phyloP scores from a whole-genome alignment of 768 basidiomycete genomes.

The Leccinum boreale region DNA sequence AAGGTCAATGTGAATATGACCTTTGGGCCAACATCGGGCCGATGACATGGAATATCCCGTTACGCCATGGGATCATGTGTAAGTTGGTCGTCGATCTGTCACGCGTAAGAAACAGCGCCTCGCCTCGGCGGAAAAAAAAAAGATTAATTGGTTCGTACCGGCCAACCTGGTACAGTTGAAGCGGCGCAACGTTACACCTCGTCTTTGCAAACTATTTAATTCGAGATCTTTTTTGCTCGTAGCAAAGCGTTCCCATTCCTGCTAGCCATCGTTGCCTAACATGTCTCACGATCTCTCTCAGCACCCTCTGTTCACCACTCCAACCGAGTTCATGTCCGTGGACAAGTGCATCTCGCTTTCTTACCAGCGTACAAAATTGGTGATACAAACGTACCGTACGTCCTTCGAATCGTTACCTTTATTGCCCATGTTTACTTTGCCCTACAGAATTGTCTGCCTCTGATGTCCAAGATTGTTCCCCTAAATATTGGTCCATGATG shows the following conservation, averaged over 20 bases:
- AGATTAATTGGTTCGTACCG: no score
- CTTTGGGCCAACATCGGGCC: no score
- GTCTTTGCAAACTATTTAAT: no score
- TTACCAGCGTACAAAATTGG: conserved; percentile 47
- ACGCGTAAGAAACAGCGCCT: no score
- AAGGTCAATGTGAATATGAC: no score
- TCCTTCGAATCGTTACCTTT: neutral
- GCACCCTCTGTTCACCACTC: conserved; percentile 3
- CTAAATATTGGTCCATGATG: conserved; percentile 52
- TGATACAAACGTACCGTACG: conserved; percentile 30
- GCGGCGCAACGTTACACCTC: no score
- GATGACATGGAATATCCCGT: no score
- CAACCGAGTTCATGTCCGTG: conserved; percentile 40
- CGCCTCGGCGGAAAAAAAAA: no score
- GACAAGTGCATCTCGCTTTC: conserved; percentile 49
- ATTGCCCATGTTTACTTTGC: neutral
- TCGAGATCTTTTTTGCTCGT: no score
- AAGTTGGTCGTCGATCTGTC: no score
- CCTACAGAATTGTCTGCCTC: conserved; percentile 33
- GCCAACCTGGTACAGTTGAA: no score
- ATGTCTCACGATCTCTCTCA: neutral
- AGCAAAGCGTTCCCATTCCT: neutral
- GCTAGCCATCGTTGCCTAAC: neutral
- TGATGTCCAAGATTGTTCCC: conserved; percentile 48
- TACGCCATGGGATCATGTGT: no score